Evolutionary conservation across 1,139 yeast genomes (phyloP).

Genomic region (Candida sanyaensis): DNA sequence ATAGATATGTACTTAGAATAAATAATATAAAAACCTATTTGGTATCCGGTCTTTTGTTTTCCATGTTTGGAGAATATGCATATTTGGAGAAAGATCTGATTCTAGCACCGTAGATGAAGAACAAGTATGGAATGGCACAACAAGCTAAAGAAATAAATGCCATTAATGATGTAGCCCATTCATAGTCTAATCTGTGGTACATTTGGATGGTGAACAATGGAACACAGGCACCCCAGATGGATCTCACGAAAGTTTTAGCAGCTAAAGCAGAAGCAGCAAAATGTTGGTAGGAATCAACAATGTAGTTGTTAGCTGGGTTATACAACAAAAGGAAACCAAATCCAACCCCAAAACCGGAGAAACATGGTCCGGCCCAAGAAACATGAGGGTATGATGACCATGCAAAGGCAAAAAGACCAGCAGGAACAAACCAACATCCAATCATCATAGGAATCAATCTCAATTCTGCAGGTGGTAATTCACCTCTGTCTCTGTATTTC

Average conservation of each 20-base stretch:
- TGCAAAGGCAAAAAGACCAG: constrained; percentile 57
- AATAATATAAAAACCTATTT: constrained; percentile 2
- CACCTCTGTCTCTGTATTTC: constrained; percentile 50
- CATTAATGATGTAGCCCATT: constrained; percentile 73
- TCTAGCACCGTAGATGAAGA: constrained; percentile 53
- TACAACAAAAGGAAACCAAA: constrained; percentile 60
- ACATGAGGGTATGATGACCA: constrained; percentile 60
- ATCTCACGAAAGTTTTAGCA: constrained; percentile 64
- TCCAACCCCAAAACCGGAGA: constrained; percentile 61
- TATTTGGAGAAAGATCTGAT: constrained; percentile 53
- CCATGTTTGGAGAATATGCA: constrained; percentile 44
- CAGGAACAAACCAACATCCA: constrained; percentile 60
- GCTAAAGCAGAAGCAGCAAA: constrained; percentile 71
- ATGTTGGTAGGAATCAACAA: constrained; percentile 70
- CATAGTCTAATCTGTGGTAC: constrained; percentile 66
- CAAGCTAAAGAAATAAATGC: constrained; percentile 64
- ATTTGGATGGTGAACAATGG: constrained; percentile 76
- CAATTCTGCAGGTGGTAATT: constrained; percentile 59
- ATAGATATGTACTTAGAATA: constrained; percentile 6
- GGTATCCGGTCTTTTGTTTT: constrained; percentile 12
- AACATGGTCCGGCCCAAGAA: constrained; percentile 65
- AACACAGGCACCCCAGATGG: constrained; percentile 72
- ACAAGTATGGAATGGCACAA: constrained; percentile 59
- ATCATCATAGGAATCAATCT: constrained; percentile 65
- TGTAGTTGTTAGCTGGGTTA: constrained; percentile 67